phyloP scores from a whole-genome alignment of 805 yeast genomes.

The Nakazawaea populi region DNA sequence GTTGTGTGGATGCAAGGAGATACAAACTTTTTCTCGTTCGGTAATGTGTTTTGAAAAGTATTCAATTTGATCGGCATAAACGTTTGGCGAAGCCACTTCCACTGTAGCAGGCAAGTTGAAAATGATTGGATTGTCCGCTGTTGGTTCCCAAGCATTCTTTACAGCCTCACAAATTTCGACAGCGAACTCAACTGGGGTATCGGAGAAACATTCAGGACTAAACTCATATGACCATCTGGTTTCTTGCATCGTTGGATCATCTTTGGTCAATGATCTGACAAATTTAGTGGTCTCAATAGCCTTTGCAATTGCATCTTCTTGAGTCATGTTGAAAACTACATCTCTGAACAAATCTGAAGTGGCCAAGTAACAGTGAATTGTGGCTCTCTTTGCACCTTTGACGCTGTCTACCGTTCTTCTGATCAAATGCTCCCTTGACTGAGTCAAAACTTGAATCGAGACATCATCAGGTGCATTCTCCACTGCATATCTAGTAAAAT shows the following conservation, averaged over 20 bases:
- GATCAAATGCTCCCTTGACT: slow-evolving; percentile 69
- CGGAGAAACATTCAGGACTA: slow-evolving; percentile 75
- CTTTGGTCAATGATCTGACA: slow-evolving; percentile 66
- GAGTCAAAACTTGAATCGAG: slow-evolving; percentile 66
- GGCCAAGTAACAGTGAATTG: slow-evolving; percentile 68
- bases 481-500: slow-evolving; percentile 74
- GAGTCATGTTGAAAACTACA: slow-evolving; percentile 67
- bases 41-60: slow-evolving; percentile 62
- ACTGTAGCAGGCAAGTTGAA: slow-evolving; percentile 81
- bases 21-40: slow-evolving; percentile 65
- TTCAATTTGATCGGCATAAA: slow-evolving; percentile 77
- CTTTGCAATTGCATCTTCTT: slow-evolving; percentile 58
- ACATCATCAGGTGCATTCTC: slow-evolving; percentile 77
- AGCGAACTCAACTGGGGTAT: slow-evolving; percentile 69
- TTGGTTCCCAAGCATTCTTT: slow-evolving; percentile 73
- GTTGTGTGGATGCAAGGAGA: slow-evolving; percentile 72
- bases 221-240: slow-evolving; percentile 71
- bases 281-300: slow-evolving; percentile 68
- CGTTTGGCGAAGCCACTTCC: slow-evolving; percentile 70
- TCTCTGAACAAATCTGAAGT: slow-evolving; percentile 72
- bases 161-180: slow-evolving; percentile 77
- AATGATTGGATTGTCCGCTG: slow-evolving; percentile 66
- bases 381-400: slow-evolving; percentile 67
- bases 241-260: slow-evolving; percentile 57
- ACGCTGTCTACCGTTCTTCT: slow-evolving; percentile 70